Evolutionary conservation across 305 asterid species (phyloP), one percentile per base, ranked within the genome.

Genomic region (Fraxinus nigra): DNA sequence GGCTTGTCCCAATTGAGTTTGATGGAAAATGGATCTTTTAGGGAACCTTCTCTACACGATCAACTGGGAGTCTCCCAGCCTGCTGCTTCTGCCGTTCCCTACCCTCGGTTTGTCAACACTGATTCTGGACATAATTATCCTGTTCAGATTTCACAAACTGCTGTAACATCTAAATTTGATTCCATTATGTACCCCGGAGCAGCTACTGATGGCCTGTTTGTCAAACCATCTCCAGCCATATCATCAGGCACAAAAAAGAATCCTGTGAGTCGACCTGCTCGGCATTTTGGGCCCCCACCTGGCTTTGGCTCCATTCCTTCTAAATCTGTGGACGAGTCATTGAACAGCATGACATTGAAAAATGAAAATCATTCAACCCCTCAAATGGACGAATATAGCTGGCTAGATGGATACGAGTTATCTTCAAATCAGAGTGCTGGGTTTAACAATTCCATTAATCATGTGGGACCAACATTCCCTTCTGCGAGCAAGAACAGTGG

Each of bases 281-380:
- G 98, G 85, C 99, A 91, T 83, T 72, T 90, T 63, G 99, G 99
- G 81, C 99, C 99, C 18, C 99, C 99, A 13, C 99, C 98, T 84
- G 99, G 99, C 74, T 95, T 95, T 89, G 94, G 95, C 75, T 88
- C 95, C 80, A 86, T 86, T 84, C 94, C 94, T 83, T 84, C 93
- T 59, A 94, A 91, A 93, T 86, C 63, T 51, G 81, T 84, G 26
- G 97, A 94, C 46, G 98, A 93, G 77, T 83, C 91, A 59, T 63
- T 82, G 76, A 84, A 84, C 88, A 82, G 81, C 79, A 73, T 85
- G 83, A 54, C 92, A 46, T 81, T 86, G 82, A 90, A 84, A 86
- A 88, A 82, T 83, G 97, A 86, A 79, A 82, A 80, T 79, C 75
- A 88, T 72, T 67, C 84, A 35, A 76, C 78, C 40, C 87, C 85